A percentile compares a stretch with the other conserved stretches of the same genome.
These are phyloP conservation scores for Colletotrichum zoysiae DNA, from an alignment of 2,329 filamentous ascomycete genomes.

Conservation along the genomic window DNA sequence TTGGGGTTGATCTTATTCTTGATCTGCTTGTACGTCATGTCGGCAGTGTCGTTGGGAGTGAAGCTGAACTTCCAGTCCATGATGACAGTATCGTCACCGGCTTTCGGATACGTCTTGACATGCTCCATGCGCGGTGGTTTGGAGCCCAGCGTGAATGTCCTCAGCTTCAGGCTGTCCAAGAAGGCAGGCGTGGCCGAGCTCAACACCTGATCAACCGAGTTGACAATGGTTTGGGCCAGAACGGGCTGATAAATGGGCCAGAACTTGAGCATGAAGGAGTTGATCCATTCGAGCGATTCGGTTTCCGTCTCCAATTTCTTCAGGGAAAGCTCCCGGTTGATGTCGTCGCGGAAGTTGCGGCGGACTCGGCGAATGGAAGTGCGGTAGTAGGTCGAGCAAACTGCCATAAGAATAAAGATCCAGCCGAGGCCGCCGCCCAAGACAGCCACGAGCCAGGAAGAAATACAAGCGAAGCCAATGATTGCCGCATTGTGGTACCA, in stretches of 20 bases:
- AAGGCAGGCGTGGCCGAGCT: conserved; percentile 93
- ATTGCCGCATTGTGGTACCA: conserved; percentile 99
- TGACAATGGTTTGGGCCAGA: conserved; percentile 90
- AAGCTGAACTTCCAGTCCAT: conserved; percentile 99
- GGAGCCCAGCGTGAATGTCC: conserved; percentile 91
- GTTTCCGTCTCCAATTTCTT: conserved; percentile 88
- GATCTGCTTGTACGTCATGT: conserved; percentile 90
- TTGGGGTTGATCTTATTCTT: conserved; percentile 98
- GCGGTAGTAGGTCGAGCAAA: conserved; percentile 94
- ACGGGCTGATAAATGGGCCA: conserved; percentile 99
- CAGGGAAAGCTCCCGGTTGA: conserved; percentile 89
- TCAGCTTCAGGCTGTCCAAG: conserved; percentile 92
- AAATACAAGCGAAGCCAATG: conserved; percentile 91
- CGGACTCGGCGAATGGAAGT: conserved; percentile 94
- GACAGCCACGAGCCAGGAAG: conserved; percentile 90
- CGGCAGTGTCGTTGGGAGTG: conserved; percentile 91
- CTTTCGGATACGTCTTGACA: conserved; percentile 97
- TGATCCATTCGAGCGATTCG: conserved; percentile 98
- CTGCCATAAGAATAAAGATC: conserved; percentile 93
- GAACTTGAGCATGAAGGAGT: conserved; percentile 98
- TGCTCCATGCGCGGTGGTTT: conserved; percentile 97
- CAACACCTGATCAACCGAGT: conserved; percentile 94
- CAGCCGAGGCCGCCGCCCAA: conserved; percentile 92
- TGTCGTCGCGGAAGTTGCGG: conserved; percentile 95
- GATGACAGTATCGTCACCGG: conserved; percentile 92